Evolutionary conservation across 139 green algal species (phyloP).

Genomic region (Ettlia oleoabundans): DNA sequence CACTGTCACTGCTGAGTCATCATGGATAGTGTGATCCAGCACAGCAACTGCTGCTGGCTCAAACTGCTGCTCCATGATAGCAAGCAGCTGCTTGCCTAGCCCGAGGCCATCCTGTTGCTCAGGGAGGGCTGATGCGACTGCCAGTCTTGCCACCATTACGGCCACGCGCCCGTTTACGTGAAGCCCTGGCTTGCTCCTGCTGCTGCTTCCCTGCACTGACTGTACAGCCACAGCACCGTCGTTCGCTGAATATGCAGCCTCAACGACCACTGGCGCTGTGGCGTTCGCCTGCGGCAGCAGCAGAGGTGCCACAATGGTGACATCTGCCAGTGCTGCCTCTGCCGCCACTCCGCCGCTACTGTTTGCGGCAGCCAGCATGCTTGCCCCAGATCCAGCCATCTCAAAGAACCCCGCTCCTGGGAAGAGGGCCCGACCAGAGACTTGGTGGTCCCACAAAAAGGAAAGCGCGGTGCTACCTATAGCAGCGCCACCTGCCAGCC

Average conservation of each 20-base stretch:
- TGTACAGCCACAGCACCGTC: constrained; percentile 27
- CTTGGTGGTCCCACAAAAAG: constrained; percentile 56
- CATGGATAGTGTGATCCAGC: constrained; percentile 13
- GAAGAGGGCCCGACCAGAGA: constrained; percentile 37
- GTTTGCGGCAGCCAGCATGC: constrained; percentile 1
- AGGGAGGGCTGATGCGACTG: not conserved
- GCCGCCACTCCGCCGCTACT: not conserved
- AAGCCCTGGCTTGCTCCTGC: not conserved
- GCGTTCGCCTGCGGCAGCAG: constrained; percentile 15
- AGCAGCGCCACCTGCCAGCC: not conserved
- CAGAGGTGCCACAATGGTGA: constrained; percentile 37
- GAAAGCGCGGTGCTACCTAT: not conserved
- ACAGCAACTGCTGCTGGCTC: constrained; percentile 20
- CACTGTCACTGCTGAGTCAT: constrained; percentile 15
- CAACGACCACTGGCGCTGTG: not conserved
- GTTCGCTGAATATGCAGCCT: constrained; percentile 13
- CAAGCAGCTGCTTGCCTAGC: constrained; percentile 4
- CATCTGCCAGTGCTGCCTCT: not conserved
- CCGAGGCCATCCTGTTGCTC: not conserved
- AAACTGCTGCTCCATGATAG: not conserved
- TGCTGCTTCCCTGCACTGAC: not conserved
- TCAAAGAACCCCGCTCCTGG: constrained; percentile 48
- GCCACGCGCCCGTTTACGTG: not conserved
- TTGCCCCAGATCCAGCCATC: constrained; percentile 17
- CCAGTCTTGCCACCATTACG: not conserved